Base-by-base conservation (phyloP, 31 red algal species). In the Endocladia muricata region DNA sequence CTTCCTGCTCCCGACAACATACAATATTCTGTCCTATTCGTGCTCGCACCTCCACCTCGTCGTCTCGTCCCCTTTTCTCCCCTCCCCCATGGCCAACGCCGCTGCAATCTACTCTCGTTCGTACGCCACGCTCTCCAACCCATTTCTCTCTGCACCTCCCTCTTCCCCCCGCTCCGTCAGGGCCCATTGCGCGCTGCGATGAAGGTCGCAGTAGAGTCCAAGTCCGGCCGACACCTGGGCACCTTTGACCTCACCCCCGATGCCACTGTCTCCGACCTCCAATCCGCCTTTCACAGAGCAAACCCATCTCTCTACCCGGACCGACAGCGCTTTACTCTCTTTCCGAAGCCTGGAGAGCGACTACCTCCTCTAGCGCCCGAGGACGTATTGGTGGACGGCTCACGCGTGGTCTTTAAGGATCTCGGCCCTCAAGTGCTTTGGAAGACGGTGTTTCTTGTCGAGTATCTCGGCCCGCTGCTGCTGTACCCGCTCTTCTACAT, bases 381-480 rank as follows among this genome's bases (percentile, higher is more conserved):
- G 21, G 63, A 73, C 38, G 34, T 30, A 11, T 23, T 88, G 11
- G 30, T 25, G 44, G 84, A 79, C 44, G 84, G 65, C 34, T 49
- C 36, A 15, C 63, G 35, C 1, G 56, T 96, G 35, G 47, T 83
- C 40, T 91, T 86, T 62, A 86, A 91, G 67, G 93, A 92, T 71
- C 70, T 92, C 8, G 93, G 88, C 17, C 89, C 89, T 3, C 88
- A 96, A 69, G 71, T 96, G n/a, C 68, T 89, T 13, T 92, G 93
- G 93, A 83, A 82, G 69, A 68, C 64, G 34, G 93, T 96, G 43
- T 96, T 96, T 55, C 26, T 96, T 4, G 34, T 91, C 11, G 93
- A 96, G 52, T 96, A 96, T 69, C 78, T 96, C 13, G 93, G 93
- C 28, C 93, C 93, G 3, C 44, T 96, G 49, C 49, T 96, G 21